phyloP scores from a whole-genome alignment of 768 basidiomycete species.

The Sutorius australiensis region DNA sequence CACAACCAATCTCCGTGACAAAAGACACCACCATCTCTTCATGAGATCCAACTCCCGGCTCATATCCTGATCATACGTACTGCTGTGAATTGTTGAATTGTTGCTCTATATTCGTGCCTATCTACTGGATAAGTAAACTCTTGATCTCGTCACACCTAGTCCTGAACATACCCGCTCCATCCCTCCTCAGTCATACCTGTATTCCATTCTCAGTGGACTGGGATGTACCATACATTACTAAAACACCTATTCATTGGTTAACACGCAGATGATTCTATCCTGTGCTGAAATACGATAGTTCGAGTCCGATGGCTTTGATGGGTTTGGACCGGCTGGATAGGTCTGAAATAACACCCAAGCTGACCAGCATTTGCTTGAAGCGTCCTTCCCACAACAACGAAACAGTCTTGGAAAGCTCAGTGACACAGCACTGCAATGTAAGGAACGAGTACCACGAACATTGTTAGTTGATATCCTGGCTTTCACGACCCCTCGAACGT shows the following conservation, averaged over 20 bases:
- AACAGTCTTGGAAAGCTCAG: slow-evolving; percentile 49
- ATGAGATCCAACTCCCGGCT: slow-evolving; percentile 10
- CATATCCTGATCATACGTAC: slow-evolving; percentile 6
- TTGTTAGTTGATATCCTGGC: slow-evolving; percentile 86
- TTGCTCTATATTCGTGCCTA: slow-evolving; percentile 13
- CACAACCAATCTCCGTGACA: slow-evolving; percentile 24
- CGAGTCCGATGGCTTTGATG: slow-evolving; percentile 86
- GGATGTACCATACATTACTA: slow-evolving; percentile 20
- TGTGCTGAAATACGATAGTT: slow-evolving; percentile 89
- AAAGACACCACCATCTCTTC: slow-evolving; percentile 28
- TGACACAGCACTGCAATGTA: not conserved
- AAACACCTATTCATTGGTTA: slow-evolving; percentile 13
- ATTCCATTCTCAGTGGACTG: slow-evolving; percentile 11
- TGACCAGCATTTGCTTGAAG: slow-evolving; percentile 82
- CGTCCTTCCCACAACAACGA: slow-evolving; percentile 94
- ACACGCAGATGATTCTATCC: slow-evolving; percentile 23
- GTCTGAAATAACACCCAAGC: slow-evolving; percentile 89
- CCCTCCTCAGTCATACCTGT: slow-evolving; percentile 22
- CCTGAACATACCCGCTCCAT: slow-evolving; percentile 21
- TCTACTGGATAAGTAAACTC: slow-evolving; percentile 18
- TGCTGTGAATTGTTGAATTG: slow-evolving; percentile 9
- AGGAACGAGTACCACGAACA: slow-evolving; percentile 41
- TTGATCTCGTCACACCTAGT: slow-evolving; percentile 13
- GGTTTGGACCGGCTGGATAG: slow-evolving; percentile 81
- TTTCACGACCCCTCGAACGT: slow-evolving; percentile 82